These are phyloP conservation scores for Colletotrichum sp. DNA, from an alignment of 2,329 filamentous ascomycete species.

Conservation along the genomic window DNA sequence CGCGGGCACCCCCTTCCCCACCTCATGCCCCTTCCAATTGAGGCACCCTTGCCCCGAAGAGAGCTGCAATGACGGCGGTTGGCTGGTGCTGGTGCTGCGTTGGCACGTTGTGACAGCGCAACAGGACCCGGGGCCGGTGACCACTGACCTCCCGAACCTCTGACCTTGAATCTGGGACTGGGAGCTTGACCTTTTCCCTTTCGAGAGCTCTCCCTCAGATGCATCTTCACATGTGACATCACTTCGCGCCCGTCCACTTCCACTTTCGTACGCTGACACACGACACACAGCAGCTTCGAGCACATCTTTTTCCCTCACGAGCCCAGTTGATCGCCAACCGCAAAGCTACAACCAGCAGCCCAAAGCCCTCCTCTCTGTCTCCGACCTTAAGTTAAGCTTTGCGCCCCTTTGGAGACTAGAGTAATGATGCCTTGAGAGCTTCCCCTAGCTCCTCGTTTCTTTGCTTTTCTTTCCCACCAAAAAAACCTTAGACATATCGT, in stretches of 20 bases:
- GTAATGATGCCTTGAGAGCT: conserved; percentile 6
- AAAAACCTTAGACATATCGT: conserved; percentile 11
- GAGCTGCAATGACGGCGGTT: neutral
- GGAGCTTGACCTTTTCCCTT: neutral
- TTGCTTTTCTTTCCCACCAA: neutral
- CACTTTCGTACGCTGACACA: conserved; percentile 13
- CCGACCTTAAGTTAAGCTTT: conserved; percentile 10
- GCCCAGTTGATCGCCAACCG: neutral
- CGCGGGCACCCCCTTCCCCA: neutral
- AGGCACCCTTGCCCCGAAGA: neutral
- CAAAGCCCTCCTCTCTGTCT: neutral
- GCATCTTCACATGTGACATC: conserved; percentile 23
- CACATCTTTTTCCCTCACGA: neutral
- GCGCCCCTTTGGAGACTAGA: neutral
- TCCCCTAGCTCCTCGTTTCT: neutral
- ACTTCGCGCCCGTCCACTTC: conserved; percentile 14
- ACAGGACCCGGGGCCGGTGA: neutral
- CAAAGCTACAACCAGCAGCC: neutral
- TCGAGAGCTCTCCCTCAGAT: conserved; percentile 6
- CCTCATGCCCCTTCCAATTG: neutral
- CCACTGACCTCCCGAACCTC: neutral
- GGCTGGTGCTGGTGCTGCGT: neutral
- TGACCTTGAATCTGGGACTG: neutral
- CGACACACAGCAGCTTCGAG: neutral
- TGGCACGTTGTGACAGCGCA: conserved; percentile 3